Evolutionary conservation across 2,329 filamentous ascomycete species (phyloP).

Genomic region (Alternaria gaisen): DNA sequence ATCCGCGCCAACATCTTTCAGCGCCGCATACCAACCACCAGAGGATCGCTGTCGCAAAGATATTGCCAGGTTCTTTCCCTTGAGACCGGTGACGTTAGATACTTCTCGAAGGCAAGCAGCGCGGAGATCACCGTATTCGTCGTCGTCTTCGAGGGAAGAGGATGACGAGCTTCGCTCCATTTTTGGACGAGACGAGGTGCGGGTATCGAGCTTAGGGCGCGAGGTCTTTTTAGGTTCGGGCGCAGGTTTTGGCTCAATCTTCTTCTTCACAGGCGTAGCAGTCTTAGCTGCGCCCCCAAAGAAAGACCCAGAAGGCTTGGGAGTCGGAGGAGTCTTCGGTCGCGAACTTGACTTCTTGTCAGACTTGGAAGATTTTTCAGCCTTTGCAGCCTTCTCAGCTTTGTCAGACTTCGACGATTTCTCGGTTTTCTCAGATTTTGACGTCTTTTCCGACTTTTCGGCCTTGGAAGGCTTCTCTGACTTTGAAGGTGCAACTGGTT

Average conservation of each 20-base stretch:
- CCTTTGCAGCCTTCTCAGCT: constrained; percentile 8
- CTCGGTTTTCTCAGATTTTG: background rate
- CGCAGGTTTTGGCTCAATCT: constrained; percentile 10
- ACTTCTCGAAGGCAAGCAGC: constrained; percentile 23
- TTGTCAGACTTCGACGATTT: constrained; percentile 6
- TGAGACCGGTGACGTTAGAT: constrained; percentile 31
- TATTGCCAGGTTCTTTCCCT: constrained; percentile 33
- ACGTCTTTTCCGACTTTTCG: background rate
- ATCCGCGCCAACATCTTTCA: constrained; percentile 36
- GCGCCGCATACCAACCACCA: constrained; percentile 36
- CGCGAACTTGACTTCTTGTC: constrained; percentile 15
- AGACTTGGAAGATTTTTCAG: constrained; percentile 11
- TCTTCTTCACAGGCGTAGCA: constrained; percentile 5
- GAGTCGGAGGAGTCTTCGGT: constrained; percentile 15
- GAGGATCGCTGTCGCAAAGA: constrained; percentile 32
- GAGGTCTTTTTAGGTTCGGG: constrained; percentile 6
- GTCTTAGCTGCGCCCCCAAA: constrained; percentile 4
- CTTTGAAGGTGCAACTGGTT: constrained; percentile 7
- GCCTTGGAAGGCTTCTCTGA: constrained; percentile 12
- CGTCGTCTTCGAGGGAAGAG: constrained; percentile 11
- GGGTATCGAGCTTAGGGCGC: constrained; percentile 11
- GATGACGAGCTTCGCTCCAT: constrained; percentile 9
- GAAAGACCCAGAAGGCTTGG: constrained; percentile 7
- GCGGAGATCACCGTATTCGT: constrained; percentile 12
- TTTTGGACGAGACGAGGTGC: constrained; percentile 15